Conservation (phyloP, 192 early-diverging fungal species). For the Rhizoclosmatium globosum region DNA sequence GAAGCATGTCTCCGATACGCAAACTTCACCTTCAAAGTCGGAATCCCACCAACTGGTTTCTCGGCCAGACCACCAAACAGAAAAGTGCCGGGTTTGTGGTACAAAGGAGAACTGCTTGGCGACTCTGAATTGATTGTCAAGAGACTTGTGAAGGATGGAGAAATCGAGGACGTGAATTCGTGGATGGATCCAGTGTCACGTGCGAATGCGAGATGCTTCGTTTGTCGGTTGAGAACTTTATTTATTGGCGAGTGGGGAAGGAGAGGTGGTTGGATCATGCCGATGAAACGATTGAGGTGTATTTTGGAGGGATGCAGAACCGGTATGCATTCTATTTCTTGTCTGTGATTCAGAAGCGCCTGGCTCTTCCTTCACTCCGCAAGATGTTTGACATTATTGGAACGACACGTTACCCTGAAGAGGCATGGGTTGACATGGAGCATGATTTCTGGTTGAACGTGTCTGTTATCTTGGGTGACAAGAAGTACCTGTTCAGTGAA, state of each 20-base stretch:
- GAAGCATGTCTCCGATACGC: background rate
- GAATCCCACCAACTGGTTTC: background rate
- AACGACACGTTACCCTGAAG: background rate
- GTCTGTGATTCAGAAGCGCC: no score
- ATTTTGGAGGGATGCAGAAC: background rate
- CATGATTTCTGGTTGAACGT: background rate
- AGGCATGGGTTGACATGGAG: background rate
- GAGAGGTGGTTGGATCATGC: slow-evolving; percentile 4
- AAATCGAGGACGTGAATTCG: slow-evolving; percentile 3
- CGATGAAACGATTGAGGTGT: background rate
- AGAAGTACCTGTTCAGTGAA: slow-evolving; percentile 2
- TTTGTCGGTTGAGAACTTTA: slow-evolving; percentile 16
- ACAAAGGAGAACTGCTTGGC: background rate
- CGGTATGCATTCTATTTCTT: no score
- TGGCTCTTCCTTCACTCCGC: no score
- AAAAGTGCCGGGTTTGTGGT: slow-evolving; percentile 1
- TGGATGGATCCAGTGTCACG: slow-evolving; percentile 1
- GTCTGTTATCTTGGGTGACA: background rate
- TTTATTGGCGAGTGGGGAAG: background rate
- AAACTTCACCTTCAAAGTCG: background rate
- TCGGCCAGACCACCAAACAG: background rate
- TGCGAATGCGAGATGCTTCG: slow-evolving; percentile 17
- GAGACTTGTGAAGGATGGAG: background rate
- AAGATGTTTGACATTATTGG: background rate
- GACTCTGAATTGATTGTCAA: slow-evolving; percentile 16